Conservation (phyloP, 2,329 filamentous ascomycete genomes). For the Trichoderma atrobrunneum region DNA sequence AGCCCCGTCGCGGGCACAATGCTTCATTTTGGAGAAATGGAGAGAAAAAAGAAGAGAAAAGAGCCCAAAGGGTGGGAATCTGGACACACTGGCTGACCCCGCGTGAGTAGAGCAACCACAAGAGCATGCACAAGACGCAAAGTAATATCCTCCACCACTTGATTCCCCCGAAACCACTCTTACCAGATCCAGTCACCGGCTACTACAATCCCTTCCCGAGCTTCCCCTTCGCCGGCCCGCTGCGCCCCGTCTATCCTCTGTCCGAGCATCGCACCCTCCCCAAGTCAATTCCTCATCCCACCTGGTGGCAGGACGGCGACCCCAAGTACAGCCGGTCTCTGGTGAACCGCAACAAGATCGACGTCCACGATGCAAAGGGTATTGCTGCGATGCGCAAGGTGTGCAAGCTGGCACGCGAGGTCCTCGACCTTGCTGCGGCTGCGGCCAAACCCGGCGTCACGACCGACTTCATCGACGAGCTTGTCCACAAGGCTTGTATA, state of each 20-base stretch:
- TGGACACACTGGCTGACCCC: constrained; percentile 20
- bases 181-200: constrained; percentile 87
- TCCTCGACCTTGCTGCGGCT: constrained; percentile 84
- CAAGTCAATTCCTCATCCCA: constrained; percentile 75
- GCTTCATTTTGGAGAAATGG: neutral
- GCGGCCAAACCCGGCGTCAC: constrained; percentile 87
- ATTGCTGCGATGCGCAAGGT: constrained; percentile 92
- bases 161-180: constrained; percentile 75
- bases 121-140: constrained; percentile 67
- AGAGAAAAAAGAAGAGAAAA: neutral
- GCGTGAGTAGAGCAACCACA: constrained; percentile 68
- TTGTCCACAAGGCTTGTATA: constrained; percentile 92
- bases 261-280: constrained; percentile 71
- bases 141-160: constrained; percentile 70
- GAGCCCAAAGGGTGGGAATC: neutral
- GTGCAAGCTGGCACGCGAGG: constrained; percentile 81
- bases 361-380: constrained; percentile 73
- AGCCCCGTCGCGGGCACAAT: neutral
- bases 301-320: constrained; percentile 84
- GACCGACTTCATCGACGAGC: constrained; percentile 90
- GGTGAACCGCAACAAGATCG: constrained; percentile 74
- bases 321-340: constrained; percentile 59
- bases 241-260: constrained; percentile 85
- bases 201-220: constrained; percentile 89
- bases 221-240: constrained; percentile 74